phyloP scores from a whole-genome alignment of 2,329 filamentous ascomycete species.

The Graphilbum fragrans region DNA sequence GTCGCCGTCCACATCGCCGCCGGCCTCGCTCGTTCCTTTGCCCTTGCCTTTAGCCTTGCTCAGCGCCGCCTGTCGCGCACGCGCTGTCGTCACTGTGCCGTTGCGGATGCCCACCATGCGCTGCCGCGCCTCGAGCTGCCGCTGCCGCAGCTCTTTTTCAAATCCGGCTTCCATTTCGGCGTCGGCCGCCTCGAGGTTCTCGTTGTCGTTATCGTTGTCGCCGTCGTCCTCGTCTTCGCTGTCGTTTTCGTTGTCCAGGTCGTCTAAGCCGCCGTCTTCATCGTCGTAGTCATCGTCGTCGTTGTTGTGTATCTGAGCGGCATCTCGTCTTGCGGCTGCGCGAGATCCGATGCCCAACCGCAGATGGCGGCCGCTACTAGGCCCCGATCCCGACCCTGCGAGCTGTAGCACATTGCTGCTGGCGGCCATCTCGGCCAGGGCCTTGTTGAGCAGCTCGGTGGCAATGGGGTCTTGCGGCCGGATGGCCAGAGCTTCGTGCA shows the following conservation, averaged over 20 bases:
- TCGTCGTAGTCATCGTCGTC: conserved; percentile 1
- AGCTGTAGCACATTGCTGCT: conserved; percentile 19
- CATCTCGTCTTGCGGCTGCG: neutral
- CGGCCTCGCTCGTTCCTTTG: neutral
- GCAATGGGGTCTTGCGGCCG: conserved; percentile 71
- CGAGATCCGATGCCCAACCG: neutral
- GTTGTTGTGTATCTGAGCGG: neutral
- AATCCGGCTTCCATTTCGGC: conserved; percentile 27
- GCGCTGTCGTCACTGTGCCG: conserved; percentile 5
- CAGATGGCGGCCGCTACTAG: neutral
- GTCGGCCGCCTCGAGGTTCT: conserved; percentile 25
- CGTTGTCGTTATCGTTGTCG: conserved; percentile 19
- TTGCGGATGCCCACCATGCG: conserved; percentile 16
- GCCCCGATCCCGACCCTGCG: neutral
- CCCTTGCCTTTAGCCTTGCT: conserved; percentile 23
- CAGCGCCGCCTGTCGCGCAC: conserved; percentile 9
- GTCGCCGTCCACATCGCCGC: neutral
- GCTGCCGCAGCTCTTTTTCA: conserved; percentile 37
- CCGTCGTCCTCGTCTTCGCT: conserved; percentile 5
- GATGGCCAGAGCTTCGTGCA: conserved; percentile 77
- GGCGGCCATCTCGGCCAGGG: conserved; percentile 48
- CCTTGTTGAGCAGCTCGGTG: conserved; percentile 64
- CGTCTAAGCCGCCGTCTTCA: neutral
- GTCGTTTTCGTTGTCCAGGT: conserved; percentile 4
- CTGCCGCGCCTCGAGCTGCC: conserved; percentile 30